Evolutionary conservation across 257 asterid species (phyloP).

Genomic region (Solanum etuberosum): DNA sequence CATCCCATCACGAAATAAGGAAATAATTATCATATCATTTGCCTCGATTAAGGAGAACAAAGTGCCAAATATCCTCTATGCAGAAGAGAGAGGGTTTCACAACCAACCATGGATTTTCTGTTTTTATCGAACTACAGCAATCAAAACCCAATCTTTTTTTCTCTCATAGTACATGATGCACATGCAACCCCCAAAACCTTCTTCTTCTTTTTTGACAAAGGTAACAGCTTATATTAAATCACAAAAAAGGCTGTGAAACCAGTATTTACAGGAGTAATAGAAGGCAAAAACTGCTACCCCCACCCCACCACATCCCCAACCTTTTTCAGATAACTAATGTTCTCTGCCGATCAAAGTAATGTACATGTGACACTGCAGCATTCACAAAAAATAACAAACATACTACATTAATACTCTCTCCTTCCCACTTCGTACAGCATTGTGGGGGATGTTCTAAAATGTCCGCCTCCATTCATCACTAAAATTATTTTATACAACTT

Average conservation of each 20-base stretch:
- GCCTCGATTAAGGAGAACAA: not conserved
- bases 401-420: not conserved
- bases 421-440: not conserved
- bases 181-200: not conserved
- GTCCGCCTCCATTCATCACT: not conserved
- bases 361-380: not conserved
- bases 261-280: not conserved
- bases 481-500: not conserved
- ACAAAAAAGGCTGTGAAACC: not conserved
- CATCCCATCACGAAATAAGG: not conserved
- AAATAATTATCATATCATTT: not conserved
- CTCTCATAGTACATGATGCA: not conserved
- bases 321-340: not conserved
- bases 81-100: not conserved
- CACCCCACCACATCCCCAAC: not conserved
- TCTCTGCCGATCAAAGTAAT: not conserved
- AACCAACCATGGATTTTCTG: not conserved
- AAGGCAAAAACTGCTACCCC: not conserved
- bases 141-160: not conserved
- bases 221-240: not conserved
- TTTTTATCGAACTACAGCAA: not conserved
- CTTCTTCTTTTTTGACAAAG: not conserved
- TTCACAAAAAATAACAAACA: not conserved
- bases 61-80: not conserved
- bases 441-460: not conserved